phyloP scores from a whole-genome alignment of 1,284 basidiomycete genomes.

The Schizopora paradoxa region DNA sequence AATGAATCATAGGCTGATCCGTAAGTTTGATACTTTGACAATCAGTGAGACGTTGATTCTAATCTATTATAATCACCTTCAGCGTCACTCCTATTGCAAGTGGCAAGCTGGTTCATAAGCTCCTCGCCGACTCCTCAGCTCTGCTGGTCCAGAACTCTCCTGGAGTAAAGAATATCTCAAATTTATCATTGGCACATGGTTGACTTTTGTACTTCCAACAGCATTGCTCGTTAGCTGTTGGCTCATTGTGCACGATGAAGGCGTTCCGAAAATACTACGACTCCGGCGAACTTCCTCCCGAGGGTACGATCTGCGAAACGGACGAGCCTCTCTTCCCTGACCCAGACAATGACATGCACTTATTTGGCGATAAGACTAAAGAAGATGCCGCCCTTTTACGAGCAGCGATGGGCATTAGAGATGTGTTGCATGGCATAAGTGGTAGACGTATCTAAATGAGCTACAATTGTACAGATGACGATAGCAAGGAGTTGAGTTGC shows the following conservation, averaged over 20 bases:
- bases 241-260: conserved; percentile 22
- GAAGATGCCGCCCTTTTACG: not conserved
- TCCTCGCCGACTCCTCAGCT: conserved; percentile 22
- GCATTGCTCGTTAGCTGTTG: conserved; percentile 22
- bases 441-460: no score
- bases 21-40: conserved; percentile 1
- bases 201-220: conserved; percentile 11
- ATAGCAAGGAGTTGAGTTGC: not conserved
- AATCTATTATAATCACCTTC: not conserved
- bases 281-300: conserved; percentile 26
- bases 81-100: conserved; percentile 26
- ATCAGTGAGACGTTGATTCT: not conserved
- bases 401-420: not conserved
- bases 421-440: no score
- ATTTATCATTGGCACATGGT: conserved; percentile 8
- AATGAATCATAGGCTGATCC: conserved; percentile 25
- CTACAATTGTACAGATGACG: no score
- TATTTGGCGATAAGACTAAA: not conserved
- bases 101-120: conserved; percentile 21
- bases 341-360: not conserved
- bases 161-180: conserved; percentile 26
- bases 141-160: conserved; percentile 26
- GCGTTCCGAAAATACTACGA: conserved; percentile 23
- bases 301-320: conserved; percentile 23
- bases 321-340: conserved; percentile 21